Evolutionary conservation across 192 early-diverging fungal genomes (phyloP).

Genomic region (Dimargaris cristalligena): DNA sequence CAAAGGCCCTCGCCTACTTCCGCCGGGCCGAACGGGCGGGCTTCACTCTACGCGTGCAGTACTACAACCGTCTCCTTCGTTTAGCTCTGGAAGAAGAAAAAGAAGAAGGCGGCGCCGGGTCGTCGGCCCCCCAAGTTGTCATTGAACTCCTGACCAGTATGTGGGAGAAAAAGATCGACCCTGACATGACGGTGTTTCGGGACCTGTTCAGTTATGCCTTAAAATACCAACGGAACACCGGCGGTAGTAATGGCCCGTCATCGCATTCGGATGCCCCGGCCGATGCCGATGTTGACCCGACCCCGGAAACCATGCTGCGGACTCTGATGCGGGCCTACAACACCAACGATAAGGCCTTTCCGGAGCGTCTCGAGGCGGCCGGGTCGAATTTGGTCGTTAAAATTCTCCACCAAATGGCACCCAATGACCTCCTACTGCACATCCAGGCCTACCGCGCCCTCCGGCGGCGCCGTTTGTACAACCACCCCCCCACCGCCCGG

Average conservation of each 20-base stretch:
- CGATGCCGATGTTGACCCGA: neutral
- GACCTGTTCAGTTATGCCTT: neutral
- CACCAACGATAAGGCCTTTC: too few relatives aligned
- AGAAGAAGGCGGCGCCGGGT: neutral
- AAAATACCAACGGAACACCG: neutral
- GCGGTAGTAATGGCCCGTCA: neutral
- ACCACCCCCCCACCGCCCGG: too few relatives aligned
- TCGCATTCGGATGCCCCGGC: neutral
- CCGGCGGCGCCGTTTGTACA: too few relatives aligned
- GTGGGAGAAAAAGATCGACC: neutral
- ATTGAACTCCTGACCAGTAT: neutral
- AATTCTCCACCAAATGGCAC: too few relatives aligned
- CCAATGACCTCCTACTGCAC: too few relatives aligned
- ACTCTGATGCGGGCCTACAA: too few relatives aligned
- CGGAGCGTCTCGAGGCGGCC: too few relatives aligned
- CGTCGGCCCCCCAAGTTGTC: neutral
- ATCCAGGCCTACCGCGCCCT: too few relatives aligned
- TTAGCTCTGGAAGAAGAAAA: neutral
- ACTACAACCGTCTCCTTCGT: neutral
- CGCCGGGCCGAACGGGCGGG: neutral
- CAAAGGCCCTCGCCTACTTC: neutral
- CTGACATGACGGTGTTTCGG: neutral
- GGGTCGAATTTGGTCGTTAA: too few relatives aligned
- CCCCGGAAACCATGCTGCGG: too few relatives aligned
- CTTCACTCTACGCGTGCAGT: neutral